Base-by-base conservation (phyloP, 345 rosid species). In the Rhizophora apiculata region DNA sequence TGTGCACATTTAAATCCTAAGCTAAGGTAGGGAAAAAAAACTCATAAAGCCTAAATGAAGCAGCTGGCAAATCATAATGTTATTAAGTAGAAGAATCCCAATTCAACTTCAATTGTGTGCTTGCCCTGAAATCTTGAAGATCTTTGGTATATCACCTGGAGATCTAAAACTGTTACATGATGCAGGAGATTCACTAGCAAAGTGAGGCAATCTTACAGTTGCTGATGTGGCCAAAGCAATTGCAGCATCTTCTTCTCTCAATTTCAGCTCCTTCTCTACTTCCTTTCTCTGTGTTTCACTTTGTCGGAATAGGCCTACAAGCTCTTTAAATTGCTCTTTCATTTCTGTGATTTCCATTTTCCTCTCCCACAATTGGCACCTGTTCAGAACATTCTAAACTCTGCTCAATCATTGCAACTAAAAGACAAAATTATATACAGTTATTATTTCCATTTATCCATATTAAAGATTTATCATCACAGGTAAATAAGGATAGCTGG, bases 331-430 rank as follows among this genome's bases (percentile, higher is more conserved):
- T 68, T 91, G 96, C 70, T 90, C 97, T 80, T 95, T 92, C 90
- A 92, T 90, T 84, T 92, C 97, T 78, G 83, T 90, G 72, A 87
- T 83, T 70, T 95, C 99, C 77, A 89, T 74, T 65, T 92, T 96
- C 74, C 90, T 95, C 78, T 92, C 99, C 99, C 98, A 95, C 64
- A 83, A 27, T 61, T 90, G 96, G 77, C 98, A 95, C 80, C 98
- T 94, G 82, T 73, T 70, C 10, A 24, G 46, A 66, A 76, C 21
- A 67, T 10, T 13, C 59, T 55, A 72, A 68, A 58, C 53, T 32
- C 13, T 53, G 34, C 20, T 6, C 27, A 61, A 57, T 24, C 63
- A 66, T 43, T 31, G 49, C 31, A 60, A 64, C 26, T 19, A 49
- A 24, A 58, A 34, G 68, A 63, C 21, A 46, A 64, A 7, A 19